A percentile compares a stretch with the other conserved stretches of the same genome.
Conservation (phyloP, 768 basidiomycete genomes). For the Tricholoma flavovirens region DNA sequence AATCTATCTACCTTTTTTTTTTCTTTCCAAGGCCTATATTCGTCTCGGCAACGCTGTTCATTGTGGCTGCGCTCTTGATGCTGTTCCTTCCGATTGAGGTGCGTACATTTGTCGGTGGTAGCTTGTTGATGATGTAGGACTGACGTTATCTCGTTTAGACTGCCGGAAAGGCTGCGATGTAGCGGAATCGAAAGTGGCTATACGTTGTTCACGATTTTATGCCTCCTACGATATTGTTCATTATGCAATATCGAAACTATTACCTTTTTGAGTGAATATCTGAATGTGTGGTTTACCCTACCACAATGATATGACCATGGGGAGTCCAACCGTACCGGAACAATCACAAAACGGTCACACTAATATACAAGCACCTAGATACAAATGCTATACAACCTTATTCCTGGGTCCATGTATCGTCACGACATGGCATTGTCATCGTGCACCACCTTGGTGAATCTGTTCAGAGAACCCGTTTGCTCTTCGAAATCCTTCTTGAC, state of each 20-base stretch:
- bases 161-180: slow-evolving; percentile 30
- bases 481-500: neutral
- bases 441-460: neutral
- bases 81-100: slow-evolving; percentile 46
- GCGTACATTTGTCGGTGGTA: neutral
- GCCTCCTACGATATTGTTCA: neutral
- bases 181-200: slow-evolving; percentile 3
- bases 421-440: neutral
- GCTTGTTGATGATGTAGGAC: neutral
- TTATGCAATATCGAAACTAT: neutral
- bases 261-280: too few relatives aligned
- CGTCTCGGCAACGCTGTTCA: slow-evolving; percentile 40
- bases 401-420: neutral
- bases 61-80: slow-evolving; percentile 35
- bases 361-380: too few relatives aligned
- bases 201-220: too few relatives aligned
- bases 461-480: neutral
- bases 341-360: too few relatives aligned
- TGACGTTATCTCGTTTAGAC: slow-evolving; percentile 15
- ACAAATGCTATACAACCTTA: neutral
- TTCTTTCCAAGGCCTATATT: slow-evolving; percentile 41
- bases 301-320: too few relatives aligned
- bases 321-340: too few relatives aligned
- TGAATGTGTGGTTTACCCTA: too few relatives aligned
- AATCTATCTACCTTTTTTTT: too few relatives aligned